A percentile compares a stretch with the other conserved stretches of the same genome.
Evolutionary conservation across 352 stramenopile genomes (phyloP).

Genomic region (Globisporangium cylindrosporum): DNA sequence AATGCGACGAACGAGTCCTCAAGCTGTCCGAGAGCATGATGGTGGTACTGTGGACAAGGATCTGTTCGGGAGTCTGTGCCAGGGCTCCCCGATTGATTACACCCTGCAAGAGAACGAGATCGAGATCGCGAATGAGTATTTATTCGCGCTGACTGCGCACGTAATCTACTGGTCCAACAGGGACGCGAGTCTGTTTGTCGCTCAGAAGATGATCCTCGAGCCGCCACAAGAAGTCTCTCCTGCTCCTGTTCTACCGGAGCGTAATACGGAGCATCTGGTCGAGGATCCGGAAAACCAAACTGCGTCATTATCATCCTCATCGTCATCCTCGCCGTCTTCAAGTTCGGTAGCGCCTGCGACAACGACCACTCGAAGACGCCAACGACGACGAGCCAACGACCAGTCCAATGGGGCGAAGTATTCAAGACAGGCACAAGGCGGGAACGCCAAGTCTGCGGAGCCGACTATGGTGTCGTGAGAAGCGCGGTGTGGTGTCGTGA

Average conservation of each 20-base stretch:
- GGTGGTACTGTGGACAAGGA: constrained; percentile 37
- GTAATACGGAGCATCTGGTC: neutral
- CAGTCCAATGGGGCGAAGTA: neutral
- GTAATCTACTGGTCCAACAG: constrained; percentile 92
- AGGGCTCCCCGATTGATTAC: constrained; percentile 80
- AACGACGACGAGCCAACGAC: constrained; percentile 6
- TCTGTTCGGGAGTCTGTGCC: constrained; percentile 61
- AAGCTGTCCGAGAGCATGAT: constrained; percentile 26
- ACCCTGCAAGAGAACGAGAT: constrained; percentile 94
- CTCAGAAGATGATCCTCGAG: constrained; percentile 84
- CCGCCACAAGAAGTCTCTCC: constrained; percentile 37
- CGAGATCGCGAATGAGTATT: constrained; percentile 92
- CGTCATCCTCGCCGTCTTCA: neutral
- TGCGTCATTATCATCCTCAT: constrained; percentile 17
- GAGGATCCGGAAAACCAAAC: constrained; percentile 15
- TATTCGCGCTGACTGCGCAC: constrained; percentile 90
- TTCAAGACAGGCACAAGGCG: neutral
- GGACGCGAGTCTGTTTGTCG: constrained; percentile 90
- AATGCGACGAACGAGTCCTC: constrained; percentile 9
- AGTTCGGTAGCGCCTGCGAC: neutral
- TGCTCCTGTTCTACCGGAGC: too few relatives aligned
- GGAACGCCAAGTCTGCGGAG: neutral
- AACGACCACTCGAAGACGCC: constrained; percentile 4
- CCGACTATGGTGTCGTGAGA: neutral
- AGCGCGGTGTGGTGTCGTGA: neutral